Base-by-base conservation (phyloP, 1,284 basidiomycete species). In the Ceratobasidium sp. region DNA sequence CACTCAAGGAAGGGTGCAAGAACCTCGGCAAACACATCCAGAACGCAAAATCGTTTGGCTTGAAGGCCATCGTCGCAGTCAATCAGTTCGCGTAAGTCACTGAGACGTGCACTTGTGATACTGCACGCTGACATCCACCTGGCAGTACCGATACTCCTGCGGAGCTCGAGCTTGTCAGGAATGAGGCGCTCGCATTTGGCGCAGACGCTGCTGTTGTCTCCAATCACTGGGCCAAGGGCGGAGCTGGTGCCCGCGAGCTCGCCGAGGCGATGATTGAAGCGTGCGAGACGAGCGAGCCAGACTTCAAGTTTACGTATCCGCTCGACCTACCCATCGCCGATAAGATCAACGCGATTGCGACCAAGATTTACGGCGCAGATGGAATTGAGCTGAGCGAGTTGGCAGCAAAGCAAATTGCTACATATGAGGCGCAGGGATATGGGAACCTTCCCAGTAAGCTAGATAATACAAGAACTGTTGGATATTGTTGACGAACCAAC, bases 221-320 rank as follows among this genome's bases (percentile, higher is more conserved):
- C 81, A 97, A 94, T 84, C 97, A 98, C 86, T 99, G 96, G 96
- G 96, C 95, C 22, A 86, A 94, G 80, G 96, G 96, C 80, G 96
- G 96, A 74, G 89, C 88, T 56, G 96, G 96, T 77, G 97, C 93
- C 73, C 87, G 90, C 77, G 90, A 89, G 64, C 89, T 98, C 77
- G 96, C 96, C 19, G 89, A 97, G 80, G 94, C 95, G 39, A 89
- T 98, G 78, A 87, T 98, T 79, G 85, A 87, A 29, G 89, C 91
- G 49, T 98, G 95, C 84, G 92, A 96, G 81, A 77, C 78, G 1
- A 92, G 90, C 78, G 86, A 89, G 76, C 93, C 93, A 0, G 82
- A 87, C 77, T 98, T 98, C 88, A 91, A 92, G 82, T 95, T 95
- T 89, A 88, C 98, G 66, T 96, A 97, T 81, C 93, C 94, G 78